A percentile compares a stretch with the other conserved stretches of the same genome.
Evolutionary conservation across 2,329 filamentous ascomycete species (phyloP).

Genomic region (Thielaviopsis musarum): DNA sequence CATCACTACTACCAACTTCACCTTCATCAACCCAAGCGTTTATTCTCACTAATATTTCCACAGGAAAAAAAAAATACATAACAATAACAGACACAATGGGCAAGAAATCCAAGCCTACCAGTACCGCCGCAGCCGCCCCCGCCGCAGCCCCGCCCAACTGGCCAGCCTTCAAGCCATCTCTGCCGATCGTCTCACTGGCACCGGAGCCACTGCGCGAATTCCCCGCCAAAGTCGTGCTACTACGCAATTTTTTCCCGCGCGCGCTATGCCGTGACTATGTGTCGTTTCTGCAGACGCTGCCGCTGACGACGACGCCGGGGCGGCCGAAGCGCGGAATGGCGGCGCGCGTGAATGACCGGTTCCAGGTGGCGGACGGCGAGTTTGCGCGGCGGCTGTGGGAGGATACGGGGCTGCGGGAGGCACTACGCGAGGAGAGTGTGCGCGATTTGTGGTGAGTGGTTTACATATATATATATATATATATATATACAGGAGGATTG

Average conservation of each 20-base stretch:
- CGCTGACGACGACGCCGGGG: constrained; percentile 60
- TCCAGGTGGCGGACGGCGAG: constrained; percentile 56
- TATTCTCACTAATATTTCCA: not conserved
- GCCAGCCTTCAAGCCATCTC: constrained; percentile 53
- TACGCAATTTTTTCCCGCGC: constrained; percentile 58
- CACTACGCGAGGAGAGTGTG: constrained; percentile 27
- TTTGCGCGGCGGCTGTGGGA: constrained; percentile 68
- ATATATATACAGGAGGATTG: no score
- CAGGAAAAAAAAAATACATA: no score
- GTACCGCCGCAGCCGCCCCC: constrained; percentile 12
- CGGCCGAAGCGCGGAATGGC: constrained; percentile 68
- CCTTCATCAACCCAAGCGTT: no score
- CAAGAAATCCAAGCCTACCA: constrained; percentile 14
- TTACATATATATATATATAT: no score
- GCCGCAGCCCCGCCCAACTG: constrained; percentile 32
- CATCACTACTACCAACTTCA: not conserved
- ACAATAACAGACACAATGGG: not conserved
- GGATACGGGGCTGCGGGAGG: constrained; percentile 54
- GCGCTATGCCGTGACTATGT: constrained; percentile 62
- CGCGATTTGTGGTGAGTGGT: constrained; percentile 28
- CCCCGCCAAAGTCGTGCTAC: constrained; percentile 50
- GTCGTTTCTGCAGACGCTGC: constrained; percentile 50
- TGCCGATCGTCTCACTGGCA: constrained; percentile 47
- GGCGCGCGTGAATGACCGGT: constrained; percentile 75
- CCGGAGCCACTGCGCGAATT: constrained; percentile 34